These are phyloP conservation scores for Lomentospora prolificans DNA, from an alignment of 2,329 filamentous ascomycete species.

Conservation along the genomic window DNA sequence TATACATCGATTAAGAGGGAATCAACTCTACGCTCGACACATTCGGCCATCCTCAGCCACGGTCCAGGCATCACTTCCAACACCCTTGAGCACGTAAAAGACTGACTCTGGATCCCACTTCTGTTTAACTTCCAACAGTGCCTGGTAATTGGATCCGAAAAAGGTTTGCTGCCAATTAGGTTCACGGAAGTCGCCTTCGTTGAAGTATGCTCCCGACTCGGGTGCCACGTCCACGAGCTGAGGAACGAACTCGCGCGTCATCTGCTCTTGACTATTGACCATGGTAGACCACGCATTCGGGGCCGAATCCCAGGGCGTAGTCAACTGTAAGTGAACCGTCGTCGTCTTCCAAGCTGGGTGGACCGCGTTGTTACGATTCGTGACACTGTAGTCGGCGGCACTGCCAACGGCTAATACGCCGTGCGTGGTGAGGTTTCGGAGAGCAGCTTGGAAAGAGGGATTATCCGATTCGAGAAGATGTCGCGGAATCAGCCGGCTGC, in stretches of 20 bases:
- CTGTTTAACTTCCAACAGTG: slow-evolving; percentile 34
- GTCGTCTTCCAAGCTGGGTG: not conserved
- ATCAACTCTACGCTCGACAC: no score
- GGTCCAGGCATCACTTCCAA: slow-evolving; percentile 42
- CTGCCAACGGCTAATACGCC: not conserved
- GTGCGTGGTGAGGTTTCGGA: not conserved
- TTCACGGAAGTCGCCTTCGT: slow-evolving; percentile 39
- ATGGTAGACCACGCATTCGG: not conserved
- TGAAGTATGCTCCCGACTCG: slow-evolving; percentile 35
- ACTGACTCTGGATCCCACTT: slow-evolving; percentile 36
- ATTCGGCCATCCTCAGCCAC: slow-evolving; percentile 16
- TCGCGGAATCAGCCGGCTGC: not conserved
- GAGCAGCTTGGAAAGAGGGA: no score
- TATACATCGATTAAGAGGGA: no score
- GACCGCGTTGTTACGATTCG: not conserved
- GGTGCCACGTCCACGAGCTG: slow-evolving; percentile 28
- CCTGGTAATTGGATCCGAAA: slow-evolving; percentile 35
- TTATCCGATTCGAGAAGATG: no score
- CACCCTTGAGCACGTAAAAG: slow-evolving; percentile 36
- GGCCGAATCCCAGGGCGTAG: not conserved
- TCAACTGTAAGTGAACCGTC: not conserved
- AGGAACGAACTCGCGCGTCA: slow-evolving; percentile 20
- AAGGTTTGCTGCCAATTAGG: slow-evolving; percentile 31
- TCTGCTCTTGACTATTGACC: not conserved
- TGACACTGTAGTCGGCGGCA: not conserved